phyloP scores from a whole-genome alignment of 768 basidiomycete genomes.

The Suillus cothurnatus region DNA sequence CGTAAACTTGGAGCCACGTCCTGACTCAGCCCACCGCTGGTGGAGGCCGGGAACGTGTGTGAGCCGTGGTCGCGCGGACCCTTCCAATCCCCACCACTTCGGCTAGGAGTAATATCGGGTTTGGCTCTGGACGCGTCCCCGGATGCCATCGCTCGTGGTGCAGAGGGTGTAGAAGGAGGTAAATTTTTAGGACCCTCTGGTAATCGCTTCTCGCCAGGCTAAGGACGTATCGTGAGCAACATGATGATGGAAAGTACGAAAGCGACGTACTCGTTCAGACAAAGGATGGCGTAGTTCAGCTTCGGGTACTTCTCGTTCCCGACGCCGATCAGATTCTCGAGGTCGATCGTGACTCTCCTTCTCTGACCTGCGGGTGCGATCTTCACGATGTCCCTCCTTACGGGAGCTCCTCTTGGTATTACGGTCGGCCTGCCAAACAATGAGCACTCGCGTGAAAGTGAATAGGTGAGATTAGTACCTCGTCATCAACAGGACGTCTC shows the following conservation, averaged over 20 bases:
- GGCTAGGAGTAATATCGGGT: constrained; percentile 38
- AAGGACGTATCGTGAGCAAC: constrained; percentile 13
- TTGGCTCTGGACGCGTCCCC: constrained; percentile 47
- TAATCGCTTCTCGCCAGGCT: constrained; percentile 57
- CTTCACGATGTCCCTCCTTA: constrained; percentile 77
- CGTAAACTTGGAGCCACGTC: constrained; percentile 43
- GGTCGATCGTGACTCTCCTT: constrained; percentile 69
- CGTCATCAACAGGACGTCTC: constrained; percentile 68
- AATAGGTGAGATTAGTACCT: constrained; percentile 48
- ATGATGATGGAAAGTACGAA: constrained; percentile 1
- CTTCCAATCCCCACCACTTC: constrained; percentile 54
- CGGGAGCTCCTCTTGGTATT: constrained; percentile 80
- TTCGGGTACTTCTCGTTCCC: constrained; percentile 61
- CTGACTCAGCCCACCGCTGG: constrained; percentile 21
- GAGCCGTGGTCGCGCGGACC: constrained; percentile 36
- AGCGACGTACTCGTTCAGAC: constrained; percentile 61
- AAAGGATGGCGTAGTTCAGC: constrained; percentile 47
- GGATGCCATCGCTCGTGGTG: constrained; percentile 69
- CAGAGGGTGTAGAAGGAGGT: constrained; percentile 65
- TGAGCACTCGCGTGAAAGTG: constrained; percentile 15
- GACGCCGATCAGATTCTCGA: constrained; percentile 68
- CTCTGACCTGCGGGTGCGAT: constrained; percentile 67
- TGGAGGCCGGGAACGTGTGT: constrained; percentile 25
- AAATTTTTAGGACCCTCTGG: constrained; percentile 57
- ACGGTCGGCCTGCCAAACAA: constrained; percentile 59